Evolutionary conservation across 164 flowering plant genomes (phyloP).

Genomic region (Sedum album): DNA sequence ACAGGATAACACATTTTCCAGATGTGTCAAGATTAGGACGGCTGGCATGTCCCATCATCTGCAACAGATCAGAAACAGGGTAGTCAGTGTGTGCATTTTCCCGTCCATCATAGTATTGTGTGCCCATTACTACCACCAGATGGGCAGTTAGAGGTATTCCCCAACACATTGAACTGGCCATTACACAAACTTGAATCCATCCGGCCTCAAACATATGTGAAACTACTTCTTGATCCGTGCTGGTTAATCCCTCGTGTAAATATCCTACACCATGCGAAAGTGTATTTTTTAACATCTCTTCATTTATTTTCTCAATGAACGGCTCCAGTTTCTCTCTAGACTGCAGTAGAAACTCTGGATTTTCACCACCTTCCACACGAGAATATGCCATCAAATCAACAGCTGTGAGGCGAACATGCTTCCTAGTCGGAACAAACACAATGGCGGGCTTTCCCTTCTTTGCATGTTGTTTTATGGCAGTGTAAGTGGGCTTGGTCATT

Average conservation of each 20-base stretch:
- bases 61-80: constrained; percentile 80
- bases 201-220: constrained; percentile 81
- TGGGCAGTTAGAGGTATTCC: constrained; percentile 79
- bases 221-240: constrained; percentile 73
- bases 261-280: constrained; percentile 74
- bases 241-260: constrained; percentile 76
- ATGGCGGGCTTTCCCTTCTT: constrained; percentile 81
- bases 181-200: constrained; percentile 90
- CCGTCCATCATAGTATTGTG: constrained; percentile 93
- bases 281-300: constrained; percentile 54
- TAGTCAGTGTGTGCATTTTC: constrained; percentile 93
- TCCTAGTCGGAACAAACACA: constrained; percentile 88
- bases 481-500: constrained; percentile 92
- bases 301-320: constrained; percentile 47
- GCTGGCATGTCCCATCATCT: constrained; percentile 98
- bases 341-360: constrained; percentile 42
- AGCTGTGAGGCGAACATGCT: constrained; percentile 81
- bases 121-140: constrained; percentile 96
- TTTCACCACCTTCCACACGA: constrained; percentile 47
- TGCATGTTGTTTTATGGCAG: constrained; percentile 83
- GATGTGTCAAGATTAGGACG: constrained; percentile 79
- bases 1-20: constrained; percentile 85
- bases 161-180: constrained; percentile 90
- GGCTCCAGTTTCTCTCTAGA: constrained; percentile 53
- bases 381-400: constrained; percentile 78